Conservation (phyloP, 2,329 filamentous ascomycete species). For the Claviceps spartinae region DNA sequence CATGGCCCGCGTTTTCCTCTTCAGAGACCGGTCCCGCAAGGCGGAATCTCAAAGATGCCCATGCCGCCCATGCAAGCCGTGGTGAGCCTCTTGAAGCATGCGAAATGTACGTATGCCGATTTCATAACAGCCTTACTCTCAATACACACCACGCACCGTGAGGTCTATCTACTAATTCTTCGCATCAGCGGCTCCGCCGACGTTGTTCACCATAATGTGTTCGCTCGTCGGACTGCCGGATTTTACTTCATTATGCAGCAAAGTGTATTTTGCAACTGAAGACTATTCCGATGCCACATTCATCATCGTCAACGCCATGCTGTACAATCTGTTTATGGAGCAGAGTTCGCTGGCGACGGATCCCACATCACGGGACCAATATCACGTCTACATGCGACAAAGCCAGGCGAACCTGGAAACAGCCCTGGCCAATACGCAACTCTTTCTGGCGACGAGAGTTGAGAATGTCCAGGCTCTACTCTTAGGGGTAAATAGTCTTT, state of each 20-base stretch:
- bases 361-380: conserved; percentile 19
- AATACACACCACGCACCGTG: not conserved
- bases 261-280: conserved; percentile 38
- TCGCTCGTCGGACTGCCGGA: conserved; percentile 34
- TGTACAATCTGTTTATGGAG: conserved; percentile 37
- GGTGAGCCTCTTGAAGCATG: conserved; percentile 32
- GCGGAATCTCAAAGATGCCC: conserved; percentile 35
- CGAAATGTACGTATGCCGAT: conserved; percentile 24
- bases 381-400: conserved; percentile 24
- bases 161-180: not conserved
- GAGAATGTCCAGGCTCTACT: conserved; percentile 44
- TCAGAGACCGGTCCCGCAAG: conserved; percentile 31
- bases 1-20: conserved; percentile 32
- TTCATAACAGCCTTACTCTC: not conserved
- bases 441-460: conserved; percentile 41
- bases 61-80: conserved; percentile 41
- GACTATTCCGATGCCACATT: conserved; percentile 36
- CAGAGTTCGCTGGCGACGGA: conserved; percentile 25
- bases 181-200: conserved; percentile 27
- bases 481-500: conserved; percentile 34
- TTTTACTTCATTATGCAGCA: conserved; percentile 35
- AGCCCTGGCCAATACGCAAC: conserved; percentile 34
- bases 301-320: conserved; percentile 33
- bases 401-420: conserved; percentile 38
- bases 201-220: conserved; percentile 36